Conservation (phyloP, 441 rosid genomes). For the Euphorbia celastroides region DNA sequence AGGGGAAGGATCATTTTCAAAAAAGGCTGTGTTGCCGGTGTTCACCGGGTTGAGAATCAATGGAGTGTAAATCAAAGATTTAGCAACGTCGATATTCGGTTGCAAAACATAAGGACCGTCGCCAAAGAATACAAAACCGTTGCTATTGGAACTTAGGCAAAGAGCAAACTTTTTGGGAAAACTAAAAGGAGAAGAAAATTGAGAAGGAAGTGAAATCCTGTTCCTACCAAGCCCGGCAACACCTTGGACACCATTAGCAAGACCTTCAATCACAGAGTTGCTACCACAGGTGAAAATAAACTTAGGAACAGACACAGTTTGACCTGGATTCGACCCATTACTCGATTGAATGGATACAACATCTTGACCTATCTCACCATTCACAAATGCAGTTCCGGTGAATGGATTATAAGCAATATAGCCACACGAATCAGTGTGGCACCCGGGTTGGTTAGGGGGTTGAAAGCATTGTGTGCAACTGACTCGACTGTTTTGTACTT, state of each 20-base stretch:
- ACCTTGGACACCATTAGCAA: conserved; percentile 19
- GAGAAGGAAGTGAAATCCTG: conserved; percentile 32
- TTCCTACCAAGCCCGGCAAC: conserved; percentile 36
- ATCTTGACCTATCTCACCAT: conserved; percentile 25
- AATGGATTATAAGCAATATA: conserved; percentile 33
- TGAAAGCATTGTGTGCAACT: conserved; percentile 33
- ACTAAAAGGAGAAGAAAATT: conserved; percentile 25
- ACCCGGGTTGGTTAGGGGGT: conserved; percentile 35
- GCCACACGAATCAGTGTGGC: conserved; percentile 51
- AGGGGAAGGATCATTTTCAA: conserved; percentile 41
- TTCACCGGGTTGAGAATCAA: conserved; percentile 48
- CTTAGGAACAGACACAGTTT: conserved; percentile 16
- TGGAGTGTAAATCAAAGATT: conserved; percentile 33
- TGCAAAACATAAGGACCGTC: no score
- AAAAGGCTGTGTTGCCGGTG: conserved; percentile 33
- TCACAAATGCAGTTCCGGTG: conserved; percentile 16
- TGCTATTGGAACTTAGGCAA: conserved; percentile 25
- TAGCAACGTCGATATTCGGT: conserved; percentile 27
- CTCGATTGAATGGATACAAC: conserved; percentile 25
- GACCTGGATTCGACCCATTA: conserved; percentile 25
- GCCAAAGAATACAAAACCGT: conserved; percentile 34
- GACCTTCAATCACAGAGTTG: conserved; percentile 11
- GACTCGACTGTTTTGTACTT: conserved; percentile 18
- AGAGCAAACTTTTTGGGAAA: conserved; percentile 32
- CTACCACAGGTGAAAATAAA: conserved; percentile 24